These are phyloP conservation scores for Pichia californica DNA, from an alignment of 805 yeast genomes.

Conservation along the genomic window DNA sequence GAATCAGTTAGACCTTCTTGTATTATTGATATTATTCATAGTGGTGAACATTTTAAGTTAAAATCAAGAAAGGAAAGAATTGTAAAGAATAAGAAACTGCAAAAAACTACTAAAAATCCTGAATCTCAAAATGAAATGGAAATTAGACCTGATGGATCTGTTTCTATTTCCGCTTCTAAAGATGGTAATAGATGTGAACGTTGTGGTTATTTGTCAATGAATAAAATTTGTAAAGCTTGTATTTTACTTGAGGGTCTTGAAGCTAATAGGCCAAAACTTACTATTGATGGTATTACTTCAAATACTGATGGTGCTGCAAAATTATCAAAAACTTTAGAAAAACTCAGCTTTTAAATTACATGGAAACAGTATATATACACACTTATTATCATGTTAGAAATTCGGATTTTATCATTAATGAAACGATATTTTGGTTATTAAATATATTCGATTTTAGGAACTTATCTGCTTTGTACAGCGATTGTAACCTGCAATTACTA, in stretches of 20 bases:
- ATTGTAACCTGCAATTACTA: too few species aligned
- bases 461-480: too few species aligned
- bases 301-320: conserved; percentile 57
- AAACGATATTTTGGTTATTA: too few species aligned
- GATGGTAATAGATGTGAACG: conserved; percentile 73
- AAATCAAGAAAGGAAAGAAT: conserved; percentile 46
- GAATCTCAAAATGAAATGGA: conserved; percentile 36
- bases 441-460: too few species aligned
- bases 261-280: conserved; percentile 59
- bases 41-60: conserved; percentile 81
- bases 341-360: conserved; percentile 45
- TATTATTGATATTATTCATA: conserved; percentile 87
- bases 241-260: conserved; percentile 79
- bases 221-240: conserved; percentile 90
- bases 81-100: conserved; percentile 3
- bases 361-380: neutral
- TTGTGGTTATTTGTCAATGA: conserved; percentile 90
- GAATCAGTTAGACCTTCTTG: conserved; percentile 90
- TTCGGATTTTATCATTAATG: too few species aligned
- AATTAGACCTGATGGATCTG: conserved; percentile 57
- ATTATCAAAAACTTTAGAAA: conserved; percentile 54
- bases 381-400: neutral
- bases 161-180: conserved; percentile 36
- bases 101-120: conserved; percentile 33
- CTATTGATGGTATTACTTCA: conserved; percentile 39